Evolutionary conservation across 306 rosid genomes (phyloP).

Genomic region (Mimosa bimucronata): DNA sequence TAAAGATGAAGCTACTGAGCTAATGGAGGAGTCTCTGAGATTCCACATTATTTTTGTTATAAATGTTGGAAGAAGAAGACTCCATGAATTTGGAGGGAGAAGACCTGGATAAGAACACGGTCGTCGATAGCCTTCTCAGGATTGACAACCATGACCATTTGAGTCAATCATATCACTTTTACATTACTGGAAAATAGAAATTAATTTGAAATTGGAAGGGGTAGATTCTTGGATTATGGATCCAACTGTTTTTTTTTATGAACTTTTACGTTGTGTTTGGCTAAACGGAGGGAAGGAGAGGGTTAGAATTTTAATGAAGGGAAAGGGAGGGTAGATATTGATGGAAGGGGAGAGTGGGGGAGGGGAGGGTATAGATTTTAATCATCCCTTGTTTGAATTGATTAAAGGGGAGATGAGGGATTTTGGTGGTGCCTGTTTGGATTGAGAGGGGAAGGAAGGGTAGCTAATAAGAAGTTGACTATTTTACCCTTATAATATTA

Average conservation of each 20-base stretch:
- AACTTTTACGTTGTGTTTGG: too few relatives aligned
- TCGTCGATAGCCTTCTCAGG: slow-evolving; percentile 48
- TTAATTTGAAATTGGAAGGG: slow-evolving; percentile 16
- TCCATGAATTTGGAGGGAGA: slow-evolving; percentile 62
- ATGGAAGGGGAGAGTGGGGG: too few relatives aligned
- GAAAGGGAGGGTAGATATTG: too few relatives aligned
- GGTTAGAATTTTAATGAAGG: too few relatives aligned
- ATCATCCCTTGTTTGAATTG: too few relatives aligned
- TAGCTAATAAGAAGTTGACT: too few relatives aligned
- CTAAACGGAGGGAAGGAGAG: too few relatives aligned
- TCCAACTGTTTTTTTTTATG: slow-evolving; percentile 17
- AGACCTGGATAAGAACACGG: slow-evolving; percentile 22
- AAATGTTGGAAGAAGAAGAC: slow-evolving; percentile 30
- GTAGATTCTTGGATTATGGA: slow-evolving; percentile 13
- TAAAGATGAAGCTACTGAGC: slow-evolving; percentile 87
- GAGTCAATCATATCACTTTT: background rate
- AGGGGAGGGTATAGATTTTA: too few relatives aligned
- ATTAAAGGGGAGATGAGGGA: too few relatives aligned
- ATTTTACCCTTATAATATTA: too few relatives aligned
- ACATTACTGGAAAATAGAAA: background rate
- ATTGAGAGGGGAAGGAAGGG: too few relatives aligned
- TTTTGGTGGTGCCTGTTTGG: too few relatives aligned
- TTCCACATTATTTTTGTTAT: slow-evolving; percentile 24
- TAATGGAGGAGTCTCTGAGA: slow-evolving; percentile 56
- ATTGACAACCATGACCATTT: slow-evolving; percentile 67